Percentiles rank a stretch among this genome's conserved stretches.
Conservation (phyloP, 2,329 filamentous ascomycete genomes). For the Pyricularia sp. region DNA sequence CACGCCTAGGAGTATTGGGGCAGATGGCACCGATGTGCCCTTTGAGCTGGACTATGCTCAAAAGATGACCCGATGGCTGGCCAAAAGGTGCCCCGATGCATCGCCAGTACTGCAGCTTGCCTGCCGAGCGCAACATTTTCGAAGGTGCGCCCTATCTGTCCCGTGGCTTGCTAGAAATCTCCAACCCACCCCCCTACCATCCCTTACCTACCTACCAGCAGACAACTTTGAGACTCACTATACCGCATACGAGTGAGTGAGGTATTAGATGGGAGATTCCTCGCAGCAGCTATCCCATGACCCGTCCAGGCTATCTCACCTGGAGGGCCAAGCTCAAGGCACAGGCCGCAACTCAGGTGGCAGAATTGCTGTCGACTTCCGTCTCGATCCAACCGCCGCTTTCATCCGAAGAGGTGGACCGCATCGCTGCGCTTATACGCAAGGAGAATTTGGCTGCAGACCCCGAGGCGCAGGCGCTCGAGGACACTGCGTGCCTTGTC, state of each 20-base stretch:
- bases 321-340: conserved; percentile 70
- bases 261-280: conserved; percentile 66
- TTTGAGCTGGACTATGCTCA: conserved; percentile 78
- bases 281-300: conserved; percentile 63
- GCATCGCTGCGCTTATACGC: conserved; percentile 62
- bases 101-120: conserved; percentile 63
- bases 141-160: conserved; percentile 36
- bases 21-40: conserved; percentile 39
- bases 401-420: conserved; percentile 40
- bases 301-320: conserved; percentile 65
- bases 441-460: conserved; percentile 62
- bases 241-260: not conserved
- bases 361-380: conserved; percentile 39
- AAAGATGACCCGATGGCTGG: conserved; percentile 69
- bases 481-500: conserved; percentile 80
- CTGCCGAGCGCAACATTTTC: conserved; percentile 76
- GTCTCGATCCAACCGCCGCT: conserved; percentile 26
- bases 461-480: conserved; percentile 52
- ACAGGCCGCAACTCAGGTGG: conserved; percentile 45
- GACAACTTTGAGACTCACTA: not conserved
- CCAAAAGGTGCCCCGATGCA: conserved; percentile 47
- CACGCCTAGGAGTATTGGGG: conserved; percentile 25
- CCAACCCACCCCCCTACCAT: not conserved
- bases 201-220: not conserved
- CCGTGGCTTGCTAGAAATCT: not conserved